Conservation (phyloP, 2,329 filamentous ascomycete genomes). For the Drechslera avenae region DNA sequence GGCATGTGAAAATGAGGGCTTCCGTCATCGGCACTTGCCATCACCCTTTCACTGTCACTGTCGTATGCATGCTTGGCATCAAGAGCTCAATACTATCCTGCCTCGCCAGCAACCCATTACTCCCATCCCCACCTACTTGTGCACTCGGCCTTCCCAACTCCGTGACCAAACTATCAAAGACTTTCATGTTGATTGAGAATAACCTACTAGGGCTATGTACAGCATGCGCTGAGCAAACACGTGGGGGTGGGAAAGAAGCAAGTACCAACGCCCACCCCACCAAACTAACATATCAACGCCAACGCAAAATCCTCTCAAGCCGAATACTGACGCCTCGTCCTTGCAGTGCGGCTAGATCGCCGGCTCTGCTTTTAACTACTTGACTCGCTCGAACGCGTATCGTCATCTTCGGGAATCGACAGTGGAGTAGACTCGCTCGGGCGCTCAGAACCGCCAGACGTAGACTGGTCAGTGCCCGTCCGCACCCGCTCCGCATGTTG, state of each 20-base stretch:
- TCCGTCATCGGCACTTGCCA: background rate
- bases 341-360: conserved; percentile 7
- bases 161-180: background rate
- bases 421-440: conserved; percentile 10
- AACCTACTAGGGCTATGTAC: background rate
- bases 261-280: background rate
- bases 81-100: background rate
- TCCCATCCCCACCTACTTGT: background rate
- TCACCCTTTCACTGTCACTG: background rate
- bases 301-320: conserved; percentile 1
- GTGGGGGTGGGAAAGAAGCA: conserved; percentile 2
- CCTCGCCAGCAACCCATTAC: background rate
- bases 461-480: conserved; percentile 2
- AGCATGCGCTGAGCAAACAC: conserved; percentile 4
- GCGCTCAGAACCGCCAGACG: conserved; percentile 4
- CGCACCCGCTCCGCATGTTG: background rate
- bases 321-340: conserved; percentile 5
- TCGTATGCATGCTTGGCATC: background rate
- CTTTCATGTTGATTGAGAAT: background rate
- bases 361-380: background rate
- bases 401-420: conserved; percentile 1
- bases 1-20: background rate
- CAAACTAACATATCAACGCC: conserved; percentile 5
- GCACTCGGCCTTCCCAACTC: background rate
- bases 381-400: conserved; percentile 4